Evolutionary conservation across 2,329 filamentous ascomycete genomes (phyloP), one percentile per base, ranked within the genome.

Genomic region (Diaporthe ilicicola): DNA sequence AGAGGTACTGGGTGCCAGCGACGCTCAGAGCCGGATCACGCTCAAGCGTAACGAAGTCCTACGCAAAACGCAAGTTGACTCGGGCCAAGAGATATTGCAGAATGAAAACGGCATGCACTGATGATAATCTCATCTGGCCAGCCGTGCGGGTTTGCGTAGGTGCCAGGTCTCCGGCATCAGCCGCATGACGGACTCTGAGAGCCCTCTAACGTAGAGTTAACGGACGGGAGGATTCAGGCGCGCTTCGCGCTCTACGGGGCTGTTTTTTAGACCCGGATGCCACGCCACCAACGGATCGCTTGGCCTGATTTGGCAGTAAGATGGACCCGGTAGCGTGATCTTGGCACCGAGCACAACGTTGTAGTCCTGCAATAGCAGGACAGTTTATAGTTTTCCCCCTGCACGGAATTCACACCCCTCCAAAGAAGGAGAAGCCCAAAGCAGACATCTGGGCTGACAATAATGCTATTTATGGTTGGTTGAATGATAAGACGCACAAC

Each of bases 181-280:
- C 56, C 56, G 56, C 42, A 17, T 15, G 27, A 32, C 10, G n/a
- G 44, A 19, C 29, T 34, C 27, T 37, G 50, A 27, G 59, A 64
- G 32, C 32, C 32, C 32, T 34, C 32, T 34, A 9, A 9, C 4
- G 34, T 50, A 50, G 59, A 64, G 42, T 64, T 64, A 44, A 64
- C 59, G 48, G 39, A 19, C 59, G n/a, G 44, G 32, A 64, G 59
- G 44, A 64, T 50, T 34, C 54, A 59, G 12, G 59, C 44, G 59
- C 42, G 29, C 12, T 37, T 48, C 10, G 59, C 59, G 59, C 42
- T 29, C 44, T 64, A 5, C 44, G 48, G 59, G 34, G 6, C 29
- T 50, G 59, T 24, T 17, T 44, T 64, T 64, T 44, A 8, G 44
- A 48, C 48, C n/a, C 59, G 59, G 48, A 37, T 64, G 59, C 15